A percentile compares a stretch with the other conserved stretches of the same genome.
phyloP scores from a whole-genome alignment of 1,284 basidiomycete genomes.

The Pseudozyma flocculosa region DNA sequence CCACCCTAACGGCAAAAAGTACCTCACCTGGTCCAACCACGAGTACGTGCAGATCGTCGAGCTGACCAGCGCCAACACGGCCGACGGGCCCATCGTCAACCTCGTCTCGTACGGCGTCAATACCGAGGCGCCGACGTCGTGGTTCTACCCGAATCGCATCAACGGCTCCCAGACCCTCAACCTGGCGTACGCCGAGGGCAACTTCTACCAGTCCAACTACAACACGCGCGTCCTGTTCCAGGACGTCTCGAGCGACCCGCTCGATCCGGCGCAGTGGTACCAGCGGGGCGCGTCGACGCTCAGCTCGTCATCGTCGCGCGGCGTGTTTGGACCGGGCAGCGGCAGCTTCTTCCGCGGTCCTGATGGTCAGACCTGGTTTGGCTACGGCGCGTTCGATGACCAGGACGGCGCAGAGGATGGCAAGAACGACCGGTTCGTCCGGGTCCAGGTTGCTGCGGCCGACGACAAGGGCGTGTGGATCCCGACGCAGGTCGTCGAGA shows the following conservation, averaged over 20 bases:
- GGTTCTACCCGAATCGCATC: slow-evolving; percentile 17
- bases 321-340: slow-evolving; percentile 22
- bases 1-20: slow-evolving; percentile 29
- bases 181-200: slow-evolving; percentile 28
- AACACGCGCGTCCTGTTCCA: slow-evolving; percentile 23
- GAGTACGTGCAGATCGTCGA: slow-evolving; percentile 26
- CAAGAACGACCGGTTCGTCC: slow-evolving; percentile 21
- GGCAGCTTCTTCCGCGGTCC: slow-evolving; percentile 23
- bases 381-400: slow-evolving; percentile 23
- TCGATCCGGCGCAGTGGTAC: slow-evolving; percentile 13
- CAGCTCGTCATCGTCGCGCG: slow-evolving; percentile 13
- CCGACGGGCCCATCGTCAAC: slow-evolving; percentile 7
- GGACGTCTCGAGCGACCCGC: slow-evolving; percentile 16
- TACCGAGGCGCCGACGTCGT: slow-evolving; percentile 24
- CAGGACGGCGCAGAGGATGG: slow-evolving; percentile 15
- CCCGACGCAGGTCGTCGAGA: slow-evolving; percentile 20
- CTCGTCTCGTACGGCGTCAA: slow-evolving; percentile 31
- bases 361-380: slow-evolving; percentile 16
- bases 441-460: slow-evolving; percentile 21
- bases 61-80: slow-evolving; percentile 12
- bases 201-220: slow-evolving; percentile 32
- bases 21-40: slow-evolving; percentile 31
- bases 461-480: slow-evolving; percentile 26
- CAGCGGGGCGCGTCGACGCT: slow-evolving; percentile 19
- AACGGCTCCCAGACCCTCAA: slow-evolving; percentile 25